Conservation (phyloP, 2,329 filamentous ascomycete genomes). For the Xylariaceae sp. region DNA sequence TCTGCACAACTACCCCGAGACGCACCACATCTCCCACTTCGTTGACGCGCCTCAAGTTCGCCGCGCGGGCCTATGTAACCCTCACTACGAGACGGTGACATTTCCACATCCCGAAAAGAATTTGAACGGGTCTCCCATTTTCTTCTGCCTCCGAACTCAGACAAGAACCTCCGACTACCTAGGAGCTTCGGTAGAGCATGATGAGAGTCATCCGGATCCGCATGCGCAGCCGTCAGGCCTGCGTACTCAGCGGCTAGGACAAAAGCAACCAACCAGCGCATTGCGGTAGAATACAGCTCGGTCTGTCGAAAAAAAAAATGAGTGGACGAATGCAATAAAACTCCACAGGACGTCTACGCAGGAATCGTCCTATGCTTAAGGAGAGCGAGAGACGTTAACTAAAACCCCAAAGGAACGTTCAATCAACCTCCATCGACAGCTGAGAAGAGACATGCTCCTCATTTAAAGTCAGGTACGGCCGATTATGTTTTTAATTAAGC, state of each 20-base stretch:
- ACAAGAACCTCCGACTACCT: constrained; percentile 34
- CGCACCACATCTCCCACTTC: constrained; percentile 29
- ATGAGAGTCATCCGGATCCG: constrained; percentile 17
- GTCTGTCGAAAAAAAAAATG: constrained; percentile 11
- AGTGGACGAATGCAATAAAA: constrained; percentile 13
- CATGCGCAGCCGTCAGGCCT: constrained; percentile 33
- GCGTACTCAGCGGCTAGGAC: constrained; percentile 30
- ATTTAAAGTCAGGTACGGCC: constrained; percentile 19
- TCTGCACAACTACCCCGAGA: constrained; percentile 30
- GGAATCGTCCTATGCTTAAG: background rate
- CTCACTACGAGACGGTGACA: constrained; percentile 7
- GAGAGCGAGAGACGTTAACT: background rate
- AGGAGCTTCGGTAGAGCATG: constrained; percentile 30
- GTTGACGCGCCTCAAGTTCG: constrained; percentile 31
- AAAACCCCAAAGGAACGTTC: constrained; percentile 1
- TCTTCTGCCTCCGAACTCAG: constrained; percentile 28
- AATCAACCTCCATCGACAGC: background rate
- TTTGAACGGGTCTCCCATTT: constrained; percentile 26
- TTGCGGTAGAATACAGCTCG: constrained; percentile 14
- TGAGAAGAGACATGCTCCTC: constrained; percentile 2
- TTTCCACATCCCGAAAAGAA: constrained; percentile 5
- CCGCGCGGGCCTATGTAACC: constrained; percentile 14
- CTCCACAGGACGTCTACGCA: background rate
- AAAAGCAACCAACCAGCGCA: constrained; percentile 29
- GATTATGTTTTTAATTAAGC: background rate